Conservation (phyloP, 441 rosid species). For the Populus tomentosa region DNA sequence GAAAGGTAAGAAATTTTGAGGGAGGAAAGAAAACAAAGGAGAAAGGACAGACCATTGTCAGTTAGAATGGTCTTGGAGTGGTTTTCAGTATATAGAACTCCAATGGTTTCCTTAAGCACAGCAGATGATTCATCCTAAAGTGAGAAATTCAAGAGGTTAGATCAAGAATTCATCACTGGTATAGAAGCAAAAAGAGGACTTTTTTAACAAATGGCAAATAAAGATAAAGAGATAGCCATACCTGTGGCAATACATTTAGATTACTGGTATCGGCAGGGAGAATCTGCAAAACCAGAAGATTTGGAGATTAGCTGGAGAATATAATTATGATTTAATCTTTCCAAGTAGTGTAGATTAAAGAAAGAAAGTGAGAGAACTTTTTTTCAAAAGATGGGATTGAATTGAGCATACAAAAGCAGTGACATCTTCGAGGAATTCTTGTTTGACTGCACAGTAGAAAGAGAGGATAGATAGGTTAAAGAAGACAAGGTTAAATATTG, state of each 20-base stretch:
- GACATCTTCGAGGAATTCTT: conserved; percentile 58
- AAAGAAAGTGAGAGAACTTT: too few relatives aligned
- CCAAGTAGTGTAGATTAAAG: background rate
- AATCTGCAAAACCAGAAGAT: conserved; percentile 34
- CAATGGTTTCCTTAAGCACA: conserved; percentile 42
- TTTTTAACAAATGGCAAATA: background rate
- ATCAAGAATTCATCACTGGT: background rate
- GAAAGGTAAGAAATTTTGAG: background rate
- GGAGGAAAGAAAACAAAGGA: background rate
- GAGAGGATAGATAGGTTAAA: background rate
- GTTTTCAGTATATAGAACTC: conserved; percentile 46
- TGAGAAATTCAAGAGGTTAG: conserved; percentile 11
- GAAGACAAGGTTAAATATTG: background rate
- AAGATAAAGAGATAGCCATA: conserved; percentile 3
- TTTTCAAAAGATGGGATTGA: background rate
- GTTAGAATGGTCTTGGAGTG: conserved; percentile 11
- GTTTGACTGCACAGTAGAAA: conserved; percentile 41
- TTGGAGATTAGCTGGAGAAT: background rate
- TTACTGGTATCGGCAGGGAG: conserved; percentile 41
- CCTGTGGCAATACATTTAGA: conserved; percentile 65
- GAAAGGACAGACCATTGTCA: conserved; percentile 2
- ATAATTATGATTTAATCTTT: background rate
- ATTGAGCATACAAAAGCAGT: conserved; percentile 45
- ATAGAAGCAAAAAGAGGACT: background rate
- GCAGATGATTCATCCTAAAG: conserved; percentile 47